phyloP scores from a whole-genome alignment of 495 filamentous ascomycete species.

The Viridothelium virens region DNA sequence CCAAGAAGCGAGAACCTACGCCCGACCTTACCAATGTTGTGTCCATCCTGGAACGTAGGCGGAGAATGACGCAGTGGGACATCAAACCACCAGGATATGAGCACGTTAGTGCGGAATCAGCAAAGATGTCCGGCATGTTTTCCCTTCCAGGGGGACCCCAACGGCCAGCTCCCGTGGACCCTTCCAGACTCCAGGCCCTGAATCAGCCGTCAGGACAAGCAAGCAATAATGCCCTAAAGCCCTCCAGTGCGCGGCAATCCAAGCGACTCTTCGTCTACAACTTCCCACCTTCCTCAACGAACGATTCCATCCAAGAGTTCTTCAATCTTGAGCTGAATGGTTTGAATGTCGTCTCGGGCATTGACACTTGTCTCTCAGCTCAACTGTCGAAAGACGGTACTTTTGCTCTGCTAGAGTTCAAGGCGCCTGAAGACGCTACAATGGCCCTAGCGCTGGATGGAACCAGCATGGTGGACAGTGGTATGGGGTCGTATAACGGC shows the following conservation, averaged over 20 bases:
- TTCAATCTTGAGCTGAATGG: conserved; percentile 96
- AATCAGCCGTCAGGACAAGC: conserved; percentile 70
- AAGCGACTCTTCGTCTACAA: conserved; percentile 87
- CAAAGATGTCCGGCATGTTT: conserved; percentile 99
- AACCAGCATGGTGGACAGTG: conserved; percentile 69
- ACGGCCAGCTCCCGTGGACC: conserved; percentile 86
- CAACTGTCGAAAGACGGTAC: conserved; percentile 68
- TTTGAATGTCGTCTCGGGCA: conserved; percentile 74
- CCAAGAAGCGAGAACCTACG: conserved; percentile 88
- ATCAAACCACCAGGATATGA: conserved; percentile 98
- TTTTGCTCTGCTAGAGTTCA: conserved; percentile 89
- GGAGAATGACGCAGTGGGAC: conserved; percentile 95
- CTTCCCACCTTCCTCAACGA: conserved; percentile 57
- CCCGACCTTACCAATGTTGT: conserved; percentile 84
- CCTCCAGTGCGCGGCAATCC: conserved; percentile 83
- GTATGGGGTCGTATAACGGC: conserved; percentile 44
- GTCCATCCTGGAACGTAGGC: conserved; percentile 71
- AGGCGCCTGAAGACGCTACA: conserved; percentile 76
- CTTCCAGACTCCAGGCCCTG: conserved; percentile 86
- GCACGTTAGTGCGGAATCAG: conserved; percentile 97
- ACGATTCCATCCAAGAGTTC: conserved; percentile 69
- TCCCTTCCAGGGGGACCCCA: conserved; percentile 90
- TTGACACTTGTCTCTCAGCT: conserved; percentile 80
- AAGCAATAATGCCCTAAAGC: conserved; percentile 73
- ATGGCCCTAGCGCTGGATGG: conserved; percentile 86